phyloP scores from a whole-genome alignment of 225 moss, liverwort and hornwort genomes.

The Straminergon stramineum region DNA sequence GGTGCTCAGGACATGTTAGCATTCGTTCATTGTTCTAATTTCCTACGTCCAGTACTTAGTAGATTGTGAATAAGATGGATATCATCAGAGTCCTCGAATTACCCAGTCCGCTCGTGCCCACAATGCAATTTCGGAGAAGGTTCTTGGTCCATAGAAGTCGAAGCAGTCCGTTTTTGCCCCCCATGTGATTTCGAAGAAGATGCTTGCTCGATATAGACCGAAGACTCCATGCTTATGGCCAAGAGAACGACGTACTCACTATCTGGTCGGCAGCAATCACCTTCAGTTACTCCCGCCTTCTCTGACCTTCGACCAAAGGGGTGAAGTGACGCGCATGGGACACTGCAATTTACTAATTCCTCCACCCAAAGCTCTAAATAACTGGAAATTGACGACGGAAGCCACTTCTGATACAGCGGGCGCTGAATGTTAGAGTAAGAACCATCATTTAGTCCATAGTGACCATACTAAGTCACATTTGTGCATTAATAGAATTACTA shows the following conservation, averaged over 20 bases:
- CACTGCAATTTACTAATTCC: neutral
- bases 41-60: neutral
- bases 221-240: neutral
- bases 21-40: no score
- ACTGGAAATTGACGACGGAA: no score
- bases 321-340: no score
- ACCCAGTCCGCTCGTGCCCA: neutral
- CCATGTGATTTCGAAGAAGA: no score
- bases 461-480: no score
- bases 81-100: neutral
- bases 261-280: neutral
- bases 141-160: neutral
- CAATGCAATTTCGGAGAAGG: neutral
- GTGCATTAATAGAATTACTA: no score
- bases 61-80: no score
- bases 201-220: no score
- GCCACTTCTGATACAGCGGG: neutral
- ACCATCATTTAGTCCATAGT: no score
- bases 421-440: neutral
- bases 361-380: neutral
- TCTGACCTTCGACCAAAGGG: neutral
- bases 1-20: no score
- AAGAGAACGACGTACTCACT: neutral
- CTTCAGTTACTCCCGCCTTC: no score
- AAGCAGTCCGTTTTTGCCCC: no score